Conservation (phyloP, 441 rosid genomes). For the Corymbia citriodora region DNA sequence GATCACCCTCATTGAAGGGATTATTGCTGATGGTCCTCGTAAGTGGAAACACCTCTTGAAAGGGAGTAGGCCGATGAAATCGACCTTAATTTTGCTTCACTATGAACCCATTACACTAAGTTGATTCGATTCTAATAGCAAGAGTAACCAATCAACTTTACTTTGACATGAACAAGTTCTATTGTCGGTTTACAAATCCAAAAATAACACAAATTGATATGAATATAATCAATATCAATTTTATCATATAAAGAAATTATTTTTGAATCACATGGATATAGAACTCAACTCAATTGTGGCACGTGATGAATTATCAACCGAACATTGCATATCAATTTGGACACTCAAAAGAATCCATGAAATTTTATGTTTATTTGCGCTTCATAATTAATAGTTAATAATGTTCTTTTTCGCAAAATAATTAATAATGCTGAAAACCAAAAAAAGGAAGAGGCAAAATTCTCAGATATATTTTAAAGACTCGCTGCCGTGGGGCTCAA, state of each 20-base stretch:
- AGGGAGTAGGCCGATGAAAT: too few species aligned
- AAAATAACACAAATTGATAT: rapidly evolving
- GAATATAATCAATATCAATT: background rate
- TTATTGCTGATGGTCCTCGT: too few species aligned
- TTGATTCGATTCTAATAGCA: background rate
- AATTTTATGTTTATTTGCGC: background rate
- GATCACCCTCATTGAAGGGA: too few species aligned
- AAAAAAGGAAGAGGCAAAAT: background rate
- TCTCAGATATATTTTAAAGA: background rate
- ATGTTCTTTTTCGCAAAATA: background rate
- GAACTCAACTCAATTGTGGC: background rate
- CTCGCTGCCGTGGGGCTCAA: background rate
- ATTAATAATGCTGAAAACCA: background rate
- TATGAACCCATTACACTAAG: background rate
- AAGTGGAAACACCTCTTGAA: too few species aligned
- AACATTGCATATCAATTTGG: background rate
- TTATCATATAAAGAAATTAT: background rate
- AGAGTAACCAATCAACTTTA: background rate
- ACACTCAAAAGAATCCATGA: rapidly evolving
- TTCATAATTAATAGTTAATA: background rate
- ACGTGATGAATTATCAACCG: rapidly evolving
- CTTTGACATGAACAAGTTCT: too few species aligned
- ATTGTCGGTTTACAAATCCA: background rate
- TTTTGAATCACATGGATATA: rapidly evolving
- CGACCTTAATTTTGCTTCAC: too few species aligned